Conservation (phyloP, 352 stramenopile genomes). For the Phytopythium sindhum region DNA sequence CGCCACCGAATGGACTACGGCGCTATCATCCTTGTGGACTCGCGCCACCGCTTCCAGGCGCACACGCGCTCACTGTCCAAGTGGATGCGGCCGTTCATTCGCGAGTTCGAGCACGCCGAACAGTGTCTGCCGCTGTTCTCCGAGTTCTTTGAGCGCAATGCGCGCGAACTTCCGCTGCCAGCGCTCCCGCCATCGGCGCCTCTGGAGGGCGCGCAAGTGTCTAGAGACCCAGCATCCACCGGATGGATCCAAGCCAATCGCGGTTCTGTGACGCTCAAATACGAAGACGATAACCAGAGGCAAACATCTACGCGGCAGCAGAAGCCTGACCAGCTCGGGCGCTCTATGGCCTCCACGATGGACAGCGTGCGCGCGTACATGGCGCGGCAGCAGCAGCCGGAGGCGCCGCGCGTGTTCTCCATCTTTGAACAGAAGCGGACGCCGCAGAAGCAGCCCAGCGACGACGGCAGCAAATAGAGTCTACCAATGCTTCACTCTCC, state of each 20-base stretch:
- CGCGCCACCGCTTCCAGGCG: conserved; percentile 59
- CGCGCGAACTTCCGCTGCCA: conserved; percentile 31
- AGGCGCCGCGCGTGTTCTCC: conserved; percentile 10
- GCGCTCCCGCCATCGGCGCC: conserved; percentile 1
- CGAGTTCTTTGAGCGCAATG: conserved; percentile 68
- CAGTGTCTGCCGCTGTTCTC: conserved; percentile 56
- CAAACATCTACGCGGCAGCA: background rate
- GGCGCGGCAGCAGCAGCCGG: conserved; percentile 16
- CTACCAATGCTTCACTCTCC: background rate
- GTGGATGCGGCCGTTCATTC: conserved; percentile 74
- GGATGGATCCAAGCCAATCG: background rate
- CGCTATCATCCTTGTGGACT: conserved; percentile 96
- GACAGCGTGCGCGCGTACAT: conserved; percentile 31
- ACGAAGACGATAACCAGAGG: conserved; percentile 22
- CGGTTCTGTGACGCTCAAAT: conserved; percentile 31
- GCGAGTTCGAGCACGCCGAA: conserved; percentile 65
- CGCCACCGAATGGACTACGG: conserved; percentile 97
- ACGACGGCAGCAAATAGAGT: background rate
- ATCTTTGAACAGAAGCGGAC: conserved; percentile 8
- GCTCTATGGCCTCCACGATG: conserved; percentile 20
- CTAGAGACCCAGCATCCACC: background rate
- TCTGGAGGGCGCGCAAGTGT: background rate
- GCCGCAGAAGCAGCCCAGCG: background rate
- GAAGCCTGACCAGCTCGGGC: background rate
- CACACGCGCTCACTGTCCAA: conserved; percentile 71